Evolutionary conservation across 2,329 filamentous ascomycete species (phyloP).

Genomic region (Fusarium mundagurra): DNA sequence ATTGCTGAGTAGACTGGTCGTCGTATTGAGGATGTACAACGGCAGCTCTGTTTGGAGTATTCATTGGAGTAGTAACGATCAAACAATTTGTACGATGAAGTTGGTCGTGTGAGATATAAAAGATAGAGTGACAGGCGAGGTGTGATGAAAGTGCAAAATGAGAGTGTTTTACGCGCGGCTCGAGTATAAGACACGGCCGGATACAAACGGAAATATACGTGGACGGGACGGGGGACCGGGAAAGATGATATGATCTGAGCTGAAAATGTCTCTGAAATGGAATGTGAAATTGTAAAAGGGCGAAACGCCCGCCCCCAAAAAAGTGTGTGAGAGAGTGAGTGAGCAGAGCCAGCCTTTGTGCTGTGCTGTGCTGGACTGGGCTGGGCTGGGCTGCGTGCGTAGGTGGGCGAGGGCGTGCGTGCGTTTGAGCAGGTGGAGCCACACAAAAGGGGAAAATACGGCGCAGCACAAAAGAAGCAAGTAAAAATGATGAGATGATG

Average conservation of each 20-base stretch:
- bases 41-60: slow-evolving; percentile 5
- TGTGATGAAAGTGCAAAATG: neutral
- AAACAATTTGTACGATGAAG: neutral
- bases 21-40: slow-evolving; percentile 19
- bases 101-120: neutral
- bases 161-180: neutral
- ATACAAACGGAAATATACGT: neutral
- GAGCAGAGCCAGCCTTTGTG: neutral
- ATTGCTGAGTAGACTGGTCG: slow-evolving; percentile 16
- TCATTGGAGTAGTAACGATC: slow-evolving; percentile 1
- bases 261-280: neutral
- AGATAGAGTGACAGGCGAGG: neutral
- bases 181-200: slow-evolving; percentile 1
- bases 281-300: slow-evolving; percentile 14
- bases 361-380: neutral
- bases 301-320: slow-evolving; percentile 16
- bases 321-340: neutral
- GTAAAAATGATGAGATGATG: neutral
- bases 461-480: neutral
- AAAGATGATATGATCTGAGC: neutral
- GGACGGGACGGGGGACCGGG: neutral
- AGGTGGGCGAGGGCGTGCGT: neutral
- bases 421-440: slow-evolving; percentile 16
- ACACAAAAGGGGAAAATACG: slow-evolving; percentile 1
- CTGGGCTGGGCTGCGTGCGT: neutral